Conservation (phyloP, 768 basidiomycete genomes). For the Paxillus involutus region DNA sequence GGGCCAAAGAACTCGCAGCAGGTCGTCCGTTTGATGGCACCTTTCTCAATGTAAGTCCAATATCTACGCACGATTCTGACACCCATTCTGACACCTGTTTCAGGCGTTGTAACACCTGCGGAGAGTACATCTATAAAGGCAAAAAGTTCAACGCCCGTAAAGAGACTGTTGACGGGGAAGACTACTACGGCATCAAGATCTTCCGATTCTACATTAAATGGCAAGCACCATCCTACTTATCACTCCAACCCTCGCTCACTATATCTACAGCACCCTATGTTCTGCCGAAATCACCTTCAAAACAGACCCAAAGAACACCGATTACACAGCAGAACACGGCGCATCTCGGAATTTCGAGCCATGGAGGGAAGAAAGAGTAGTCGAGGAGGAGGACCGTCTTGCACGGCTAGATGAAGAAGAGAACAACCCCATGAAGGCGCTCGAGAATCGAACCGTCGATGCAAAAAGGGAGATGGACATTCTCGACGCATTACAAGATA, state of each 20-base stretch:
- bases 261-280: constrained; percentile 72
- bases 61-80: neutral
- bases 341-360: constrained; percentile 98
- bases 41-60: constrained; percentile 85
- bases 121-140: constrained; percentile 98
- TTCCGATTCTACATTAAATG: constrained; percentile 94
- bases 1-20: constrained; percentile 94
- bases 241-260: constrained; percentile 12
- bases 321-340: constrained; percentile 92
- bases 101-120: constrained; percentile 93
- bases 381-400: constrained; percentile 80
- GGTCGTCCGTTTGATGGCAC: constrained; percentile 98
- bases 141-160: constrained; percentile 99
- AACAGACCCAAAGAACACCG: constrained; percentile 97
- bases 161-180: constrained; percentile 96
- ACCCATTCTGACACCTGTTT: constrained; percentile 9
- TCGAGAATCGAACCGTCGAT: constrained; percentile 91
- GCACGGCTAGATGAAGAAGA: constrained; percentile 89
- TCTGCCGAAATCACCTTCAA: constrained; percentile 99
- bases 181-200: constrained; percentile 98
- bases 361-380: constrained; percentile 82
- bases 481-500: constrained; percentile 92
- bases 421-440: constrained; percentile 95
- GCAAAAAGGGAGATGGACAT: constrained; percentile 99
- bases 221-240: constrained; percentile 38